A percentile compares a stretch with the other conserved stretches of the same genome.
phyloP scores from a whole-genome alignment of 1,284 basidiomycete genomes.

The Boletus albobrunnescens region DNA sequence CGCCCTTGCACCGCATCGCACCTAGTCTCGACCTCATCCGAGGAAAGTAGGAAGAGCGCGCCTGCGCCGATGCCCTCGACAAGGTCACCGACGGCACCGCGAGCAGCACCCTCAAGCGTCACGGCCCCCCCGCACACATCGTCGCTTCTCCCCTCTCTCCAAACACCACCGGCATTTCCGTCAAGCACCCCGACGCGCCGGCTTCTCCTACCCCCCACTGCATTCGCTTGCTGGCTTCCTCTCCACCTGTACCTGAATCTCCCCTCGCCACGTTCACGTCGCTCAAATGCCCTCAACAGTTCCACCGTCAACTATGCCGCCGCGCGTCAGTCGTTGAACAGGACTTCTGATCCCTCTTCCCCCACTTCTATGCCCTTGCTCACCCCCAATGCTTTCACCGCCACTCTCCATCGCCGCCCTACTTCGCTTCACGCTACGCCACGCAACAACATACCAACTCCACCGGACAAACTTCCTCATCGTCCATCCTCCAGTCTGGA shows the following conservation, averaged over 20 bases:
- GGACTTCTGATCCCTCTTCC: constrained; percentile 16
- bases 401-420: constrained; percentile 39
- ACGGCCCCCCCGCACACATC: constrained; percentile 67
- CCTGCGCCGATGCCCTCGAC: constrained; percentile 37
- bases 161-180: constrained; percentile 62
- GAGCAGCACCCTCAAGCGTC: constrained; percentile 52
- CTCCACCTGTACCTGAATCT: constrained; percentile 17
- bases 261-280: constrained; percentile 33
- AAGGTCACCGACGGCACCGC: too few species aligned
- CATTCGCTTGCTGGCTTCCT: constrained; percentile 53
- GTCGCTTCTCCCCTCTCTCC: constrained; percentile 70
- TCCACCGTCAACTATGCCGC: constrained; percentile 14
- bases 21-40: constrained; percentile 68
- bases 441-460: constrained; percentile 19
- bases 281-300: constrained; percentile 43
- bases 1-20: constrained; percentile 61
- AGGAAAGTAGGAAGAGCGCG: constrained; percentile 70
- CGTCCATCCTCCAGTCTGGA: constrained; percentile 24
- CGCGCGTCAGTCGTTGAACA: constrained; percentile 23
- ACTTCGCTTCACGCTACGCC: constrained; percentile 45
- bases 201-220: too few species aligned
- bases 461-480: constrained; percentile 20
- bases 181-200: constrained; percentile 57
- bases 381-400: constrained; percentile 22
- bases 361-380: constrained; percentile 22